Percentiles rank a stretch among this genome's conserved stretches.
These are phyloP conservation scores for Termitomyces titanicus DNA, from an alignment of 768 basidiomycete species.

Conservation along the genomic window DNA sequence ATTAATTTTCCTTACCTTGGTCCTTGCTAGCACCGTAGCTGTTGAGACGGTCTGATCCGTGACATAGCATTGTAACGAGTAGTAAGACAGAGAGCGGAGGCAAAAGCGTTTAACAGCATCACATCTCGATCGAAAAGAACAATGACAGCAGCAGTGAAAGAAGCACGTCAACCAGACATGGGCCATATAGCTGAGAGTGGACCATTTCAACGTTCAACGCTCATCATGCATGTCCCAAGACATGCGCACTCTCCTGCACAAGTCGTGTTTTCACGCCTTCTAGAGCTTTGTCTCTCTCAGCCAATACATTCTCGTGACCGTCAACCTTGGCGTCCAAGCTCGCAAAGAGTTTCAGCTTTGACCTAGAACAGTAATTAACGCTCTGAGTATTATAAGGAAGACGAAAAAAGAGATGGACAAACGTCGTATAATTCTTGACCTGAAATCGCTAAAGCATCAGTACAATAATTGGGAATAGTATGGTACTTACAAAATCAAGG, in stretches of 20 bases:
- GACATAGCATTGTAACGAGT: background rate
- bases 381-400: background rate
- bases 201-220: background rate
- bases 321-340: conserved; percentile 38
- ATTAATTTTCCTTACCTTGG: no score
- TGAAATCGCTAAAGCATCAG: conserved; percentile 10
- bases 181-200: background rate
- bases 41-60: no score
- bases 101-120: background rate
- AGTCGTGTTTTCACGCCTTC: conserved; percentile 32
- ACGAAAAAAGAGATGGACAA: conserved; percentile 13
- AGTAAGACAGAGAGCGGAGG: background rate
- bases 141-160: background rate
- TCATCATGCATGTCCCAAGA: conserved; percentile 19
- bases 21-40: no score
- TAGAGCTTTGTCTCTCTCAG: conserved; percentile 37
- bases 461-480: background rate
- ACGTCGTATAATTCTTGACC: conserved; percentile 52
- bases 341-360: conserved; percentile 46
- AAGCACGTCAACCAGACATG: background rate
- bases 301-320: conserved; percentile 34
- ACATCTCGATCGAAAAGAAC: background rate
- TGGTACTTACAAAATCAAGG: conserved; percentile 44
- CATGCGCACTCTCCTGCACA: conserved; percentile 37
- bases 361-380: conserved; percentile 22